Evolutionary conservation across 108 stramenopile genomes (phyloP).

Genomic region (Nannochloropsis salina): DNA sequence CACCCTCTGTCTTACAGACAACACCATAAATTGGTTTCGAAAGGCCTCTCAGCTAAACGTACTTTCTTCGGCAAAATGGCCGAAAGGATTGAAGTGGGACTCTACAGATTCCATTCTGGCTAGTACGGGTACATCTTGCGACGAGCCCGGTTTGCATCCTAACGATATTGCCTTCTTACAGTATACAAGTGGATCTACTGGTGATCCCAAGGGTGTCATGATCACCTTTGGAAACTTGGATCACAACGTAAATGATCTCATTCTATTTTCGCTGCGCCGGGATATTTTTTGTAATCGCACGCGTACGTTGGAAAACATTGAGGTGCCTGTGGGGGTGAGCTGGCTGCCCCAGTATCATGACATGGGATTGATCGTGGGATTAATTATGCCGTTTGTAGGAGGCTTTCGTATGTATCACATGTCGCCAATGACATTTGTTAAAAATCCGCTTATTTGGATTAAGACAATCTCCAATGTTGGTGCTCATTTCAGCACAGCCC

Average conservation of each 20-base stretch:
- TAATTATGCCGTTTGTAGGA: constrained; percentile 82
- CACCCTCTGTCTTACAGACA: constrained; percentile 22
- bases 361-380: constrained; percentile 94
- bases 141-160: constrained; percentile 24
- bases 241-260: constrained; percentile 39
- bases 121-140: background rate
- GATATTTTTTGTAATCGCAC: constrained; percentile 6
- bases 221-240: constrained; percentile 45
- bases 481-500: constrained; percentile 35
- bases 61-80: constrained; percentile 35
- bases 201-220: constrained; percentile 52
- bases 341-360: constrained; percentile 99
- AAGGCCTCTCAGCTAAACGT: constrained; percentile 43
- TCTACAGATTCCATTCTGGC: background rate
- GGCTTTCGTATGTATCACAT: constrained; percentile 85
- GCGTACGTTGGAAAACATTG: background rate
- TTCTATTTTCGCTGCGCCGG: constrained; percentile 26
- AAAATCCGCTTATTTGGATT: constrained; percentile 84
- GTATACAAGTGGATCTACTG: constrained; percentile 52
- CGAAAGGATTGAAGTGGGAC: constrained; percentile 14
- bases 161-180: constrained; percentile 54
- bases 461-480: constrained; percentile 65
- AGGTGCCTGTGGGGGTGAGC: constrained; percentile 58
- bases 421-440: constrained; percentile 85
- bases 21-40: constrained; percentile 27